Base-by-base conservation (phyloP, 805 yeast genomes). In the Saccharomycopsis sp. region DNA sequence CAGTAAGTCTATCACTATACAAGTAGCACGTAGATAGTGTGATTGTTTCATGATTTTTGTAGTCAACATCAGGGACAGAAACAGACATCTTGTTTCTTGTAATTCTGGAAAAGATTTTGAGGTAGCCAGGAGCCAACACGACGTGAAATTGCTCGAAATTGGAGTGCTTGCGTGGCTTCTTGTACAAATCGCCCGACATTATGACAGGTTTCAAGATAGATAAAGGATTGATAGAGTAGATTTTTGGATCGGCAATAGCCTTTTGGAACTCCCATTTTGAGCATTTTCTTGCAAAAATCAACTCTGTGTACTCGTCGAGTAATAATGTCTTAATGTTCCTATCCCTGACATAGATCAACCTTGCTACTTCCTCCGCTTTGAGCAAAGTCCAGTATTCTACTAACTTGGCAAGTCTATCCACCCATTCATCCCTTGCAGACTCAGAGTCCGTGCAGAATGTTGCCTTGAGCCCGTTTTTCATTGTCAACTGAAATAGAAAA, bases 11-110 rank as follows among this genome's bases (percentile, higher is more conserved):
- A 1, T 92, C 96, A 1, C 94, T 82, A 69, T 89, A 89, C 2
- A 89, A 76, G 67, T 90, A 92, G 58, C 95, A 83, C 14, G 79
- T 80, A 1, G 78, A 67, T 24, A 92, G 70, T 1, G 91, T 83
- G 18, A 90, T 78, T 0, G 87, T 79, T 53, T 81, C 66, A 62
- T 78, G 77, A 63, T 79, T 83, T 51, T 74, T 70, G 64, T 79
- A 84, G 62, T 78, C 79, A 1, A 78, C 71, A 2, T 73, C 72
- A n/a, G 78, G 75, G 65, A 77, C 74, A 2, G 76, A 70, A 1
- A 75, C 75, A 0, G 84, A 81, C 0, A 70, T 61, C 21, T 71
- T 68, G 12, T 80, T 73, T 57, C 91, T 72, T 44, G 73, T 69
- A 60, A 72, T 79, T 52, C 79, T 72, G 12, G 79, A 71, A 68